phyloP scores from a whole-genome alignment of 208 protist genomes.

The Endotrypanum monterogeii region DNA sequence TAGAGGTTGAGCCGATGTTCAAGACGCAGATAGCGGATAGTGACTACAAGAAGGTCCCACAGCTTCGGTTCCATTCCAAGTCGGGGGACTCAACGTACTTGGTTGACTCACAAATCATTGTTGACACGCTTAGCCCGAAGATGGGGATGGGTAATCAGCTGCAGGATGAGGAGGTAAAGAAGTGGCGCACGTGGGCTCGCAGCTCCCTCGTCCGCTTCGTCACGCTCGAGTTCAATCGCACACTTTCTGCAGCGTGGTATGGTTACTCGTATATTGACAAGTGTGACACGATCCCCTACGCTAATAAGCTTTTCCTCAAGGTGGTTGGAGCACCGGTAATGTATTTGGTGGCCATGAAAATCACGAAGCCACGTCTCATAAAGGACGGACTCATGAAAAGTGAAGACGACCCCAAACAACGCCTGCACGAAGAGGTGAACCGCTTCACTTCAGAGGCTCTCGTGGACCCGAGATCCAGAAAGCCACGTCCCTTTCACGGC shows the following conservation, averaged over 20 bases:
- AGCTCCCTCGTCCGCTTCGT: slow-evolving; percentile 84
- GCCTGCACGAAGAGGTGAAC: slow-evolving; percentile 72
- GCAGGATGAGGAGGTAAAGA: slow-evolving; percentile 60
- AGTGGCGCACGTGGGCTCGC: slow-evolving; percentile 84
- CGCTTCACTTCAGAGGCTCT: slow-evolving; percentile 70
- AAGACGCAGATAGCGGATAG: slow-evolving; percentile 73
- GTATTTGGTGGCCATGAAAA: slow-evolving; percentile 78
- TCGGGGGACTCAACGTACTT: slow-evolving; percentile 60
- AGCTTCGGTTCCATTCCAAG: slow-evolving; percentile 71
- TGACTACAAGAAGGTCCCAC: slow-evolving; percentile 92
- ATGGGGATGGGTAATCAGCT: slow-evolving; percentile 59
- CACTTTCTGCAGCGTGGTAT: slow-evolving; percentile 69
- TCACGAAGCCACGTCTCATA: slow-evolving; percentile 77
- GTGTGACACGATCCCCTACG: slow-evolving; percentile 83
- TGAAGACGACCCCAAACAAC: slow-evolving; percentile 51
- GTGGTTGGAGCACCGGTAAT: slow-evolving; percentile 90
- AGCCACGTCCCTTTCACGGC: slow-evolving; percentile 74
- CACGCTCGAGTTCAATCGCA: slow-evolving; percentile 85
- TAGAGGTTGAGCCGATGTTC: slow-evolving; percentile 93
- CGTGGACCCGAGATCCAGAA: slow-evolving; percentile 55
- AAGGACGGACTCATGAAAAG: slow-evolving; percentile 63
- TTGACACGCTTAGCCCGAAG: slow-evolving; percentile 69
- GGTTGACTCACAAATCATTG: slow-evolving; percentile 85
- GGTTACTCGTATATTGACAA: slow-evolving; percentile 91
- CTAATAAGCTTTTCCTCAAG: slow-evolving; percentile 91